phyloP scores from a whole-genome alignment of 225 moss, liverwort and hornwort genomes.

The Physcomitrium patens region DNA sequence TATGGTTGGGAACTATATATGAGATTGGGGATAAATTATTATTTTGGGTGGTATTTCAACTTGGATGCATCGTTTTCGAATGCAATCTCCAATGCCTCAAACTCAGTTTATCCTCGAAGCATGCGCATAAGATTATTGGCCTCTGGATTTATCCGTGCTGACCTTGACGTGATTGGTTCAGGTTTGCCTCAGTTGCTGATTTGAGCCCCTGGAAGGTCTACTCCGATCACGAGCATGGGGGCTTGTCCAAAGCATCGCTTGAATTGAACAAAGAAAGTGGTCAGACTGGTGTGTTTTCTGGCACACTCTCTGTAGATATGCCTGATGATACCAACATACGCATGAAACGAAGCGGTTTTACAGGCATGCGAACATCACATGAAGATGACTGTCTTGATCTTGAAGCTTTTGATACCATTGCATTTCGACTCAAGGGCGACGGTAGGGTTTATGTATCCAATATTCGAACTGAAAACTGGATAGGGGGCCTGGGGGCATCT shows the following conservation, averaged over 20 bases:
- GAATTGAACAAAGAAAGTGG: slow-evolving; percentile 13
- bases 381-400: slow-evolving; percentile 68
- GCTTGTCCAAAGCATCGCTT: slow-evolving; percentile 56
- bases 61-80: neutral
- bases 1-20: neutral
- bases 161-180: slow-evolving; percentile 24
- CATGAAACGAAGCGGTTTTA: slow-evolving; percentile 91
- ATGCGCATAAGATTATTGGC: neutral
- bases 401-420: slow-evolving; percentile 76
- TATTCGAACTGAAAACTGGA: slow-evolving; percentile 93
- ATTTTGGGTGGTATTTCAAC: neutral
- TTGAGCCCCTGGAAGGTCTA: slow-evolving; percentile 75
- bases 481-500: slow-evolving; percentile 68
- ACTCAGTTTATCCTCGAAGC: neutral
- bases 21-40: neutral
- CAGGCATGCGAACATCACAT: slow-evolving; percentile 77
- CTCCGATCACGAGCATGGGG: slow-evolving; percentile 78
- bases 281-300: slow-evolving; percentile 58
- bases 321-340: slow-evolving; percentile 53
- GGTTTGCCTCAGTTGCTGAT: slow-evolving; percentile 64
- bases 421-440: slow-evolving; percentile 84
- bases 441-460: slow-evolving; percentile 88
- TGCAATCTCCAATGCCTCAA: neutral
- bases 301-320: slow-evolving; percentile 74
- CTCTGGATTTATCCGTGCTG: neutral